A percentile compares a stretch with the other conserved stretches of the same genome.
These are phyloP conservation scores for Lotus japonicus DNA, from an alignment of 306 rosid genomes.

Conservation along the genomic window DNA sequence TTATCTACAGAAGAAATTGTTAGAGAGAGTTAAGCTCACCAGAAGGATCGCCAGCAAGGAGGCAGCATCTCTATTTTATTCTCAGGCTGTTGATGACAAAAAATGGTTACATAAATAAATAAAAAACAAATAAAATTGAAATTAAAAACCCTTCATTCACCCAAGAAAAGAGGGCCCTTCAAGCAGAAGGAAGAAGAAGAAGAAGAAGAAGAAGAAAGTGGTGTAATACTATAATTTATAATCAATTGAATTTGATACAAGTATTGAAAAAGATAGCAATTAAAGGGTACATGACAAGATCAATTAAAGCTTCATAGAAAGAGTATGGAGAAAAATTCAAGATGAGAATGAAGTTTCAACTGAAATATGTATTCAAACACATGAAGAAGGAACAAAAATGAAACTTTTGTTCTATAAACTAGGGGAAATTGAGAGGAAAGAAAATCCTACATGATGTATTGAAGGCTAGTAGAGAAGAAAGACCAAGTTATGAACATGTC, in stretches of 20 bases:
- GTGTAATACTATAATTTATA: not conserved
- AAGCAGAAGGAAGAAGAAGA: slow-evolving; percentile 19
- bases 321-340: slow-evolving; percentile 8
- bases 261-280: slow-evolving; percentile 4
- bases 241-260: not conserved
- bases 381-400: not conserved
- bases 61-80: slow-evolving; percentile 26
- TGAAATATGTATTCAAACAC: not conserved
- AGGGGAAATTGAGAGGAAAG: not conserved
- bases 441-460: slow-evolving; percentile 25
- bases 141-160: slow-evolving; percentile 11
- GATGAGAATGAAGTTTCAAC: not conserved
- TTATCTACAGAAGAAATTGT: not conserved
- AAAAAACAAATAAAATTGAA: not conserved
- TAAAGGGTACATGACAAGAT: not conserved
- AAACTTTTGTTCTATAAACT: not conserved
- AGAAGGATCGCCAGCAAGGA: slow-evolving; percentile 24
- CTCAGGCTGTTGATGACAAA: slow-evolving; percentile 25
- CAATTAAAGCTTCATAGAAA: not conserved
- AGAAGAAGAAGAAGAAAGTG: slow-evolving; percentile 16
- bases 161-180: slow-evolving; percentile 6
- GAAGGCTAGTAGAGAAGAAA: slow-evolving; percentile 5
- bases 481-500: slow-evolving; percentile 1
- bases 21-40: slow-evolving; percentile 31
- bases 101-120: slow-evolving; percentile 18